Conservation (phyloP, 2,329 filamentous ascomycete genomes). For the Arachnomyces sp. region DNA sequence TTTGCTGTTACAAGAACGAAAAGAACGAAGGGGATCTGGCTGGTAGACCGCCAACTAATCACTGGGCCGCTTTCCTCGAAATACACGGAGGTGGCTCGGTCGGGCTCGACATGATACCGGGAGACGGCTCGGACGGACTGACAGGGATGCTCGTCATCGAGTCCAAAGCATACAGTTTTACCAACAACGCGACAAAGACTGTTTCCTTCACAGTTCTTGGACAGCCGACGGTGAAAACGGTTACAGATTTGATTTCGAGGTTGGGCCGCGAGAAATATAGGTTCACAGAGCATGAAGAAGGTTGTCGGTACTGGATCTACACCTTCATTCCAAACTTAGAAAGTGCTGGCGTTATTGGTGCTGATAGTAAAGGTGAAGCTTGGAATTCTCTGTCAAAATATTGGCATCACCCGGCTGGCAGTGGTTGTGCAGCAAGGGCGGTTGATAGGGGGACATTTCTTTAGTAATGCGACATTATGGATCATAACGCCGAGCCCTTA, state of each 20-base stretch:
- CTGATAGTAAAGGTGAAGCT: neutral
- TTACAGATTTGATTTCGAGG: neutral
- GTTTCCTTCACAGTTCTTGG: neutral
- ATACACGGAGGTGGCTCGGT: neutral
- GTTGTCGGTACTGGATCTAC: neutral
- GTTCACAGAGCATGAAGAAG: neutral
- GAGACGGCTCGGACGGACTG: constrained; percentile 2
- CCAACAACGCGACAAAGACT: neutral
- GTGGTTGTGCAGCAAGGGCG: too few species aligned
- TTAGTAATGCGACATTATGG: too few species aligned
- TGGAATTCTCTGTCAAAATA: constrained; percentile 1
- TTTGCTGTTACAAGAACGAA: constrained; percentile 2
- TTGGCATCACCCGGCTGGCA: too few species aligned
- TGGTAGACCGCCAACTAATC: constrained; percentile 1
- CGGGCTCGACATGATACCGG: constrained; percentile 1
- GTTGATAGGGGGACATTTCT: too few species aligned
- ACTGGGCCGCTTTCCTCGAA: constrained; percentile 3
- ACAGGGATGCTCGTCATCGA: neutral
- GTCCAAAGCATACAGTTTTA: neutral
- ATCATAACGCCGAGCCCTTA: too few species aligned
- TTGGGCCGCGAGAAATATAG: neutral
- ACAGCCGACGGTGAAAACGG: neutral
- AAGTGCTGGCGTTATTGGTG: neutral
- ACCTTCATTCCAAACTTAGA: neutral
- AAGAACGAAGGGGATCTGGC: neutral